Base-by-base conservation (phyloP, 2,329 filamentous ascomycete genomes). In the Monosporascus sp. region DNA sequence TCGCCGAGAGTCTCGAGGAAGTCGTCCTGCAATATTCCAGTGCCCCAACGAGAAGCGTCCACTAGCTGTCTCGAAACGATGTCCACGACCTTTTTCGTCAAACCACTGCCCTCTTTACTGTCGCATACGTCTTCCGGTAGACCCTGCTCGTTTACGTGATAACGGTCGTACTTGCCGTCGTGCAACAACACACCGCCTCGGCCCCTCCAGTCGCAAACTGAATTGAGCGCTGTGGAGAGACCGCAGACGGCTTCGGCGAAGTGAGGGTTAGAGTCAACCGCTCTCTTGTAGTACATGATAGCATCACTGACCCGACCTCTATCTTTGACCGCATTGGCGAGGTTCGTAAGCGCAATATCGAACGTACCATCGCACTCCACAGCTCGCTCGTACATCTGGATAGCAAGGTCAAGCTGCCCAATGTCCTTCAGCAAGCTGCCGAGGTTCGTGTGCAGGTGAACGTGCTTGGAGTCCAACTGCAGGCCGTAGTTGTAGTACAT, bases 201-300 rank as follows among this genome's bases (percentile, higher is more conserved):
- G 31, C 91, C 91, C 64, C 83, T 82, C 94, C 94, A 99, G 65
- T 93, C 89, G 68, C 94, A 99, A 6, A 99, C 92, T 7, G 94
- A 97, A 67, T 97, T 97, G 50, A 99, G 76, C 1, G 94, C 93
- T 54, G 96, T 97, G 2, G 91, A 92, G 50, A 99, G 80, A 7
- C 94, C 94, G 69, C 94, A 99, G 0, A 99, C 93, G 7, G 94
- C 94, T 73, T 99, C 94, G 1, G 94, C 91, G 72, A 99, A 99
- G 36, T 96, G 88, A 0, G 94, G 93, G 62, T 94, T 99, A n/a
- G 92, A 85, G 36, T 82, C 80, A 9, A 99, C 93, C 40, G 94
- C 94, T 59, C 92, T 84, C 64, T 85, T 90, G 74, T 99, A 99
- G 69, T 95, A 97, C 26, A 77, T 75, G 55, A 99, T 97, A 1